These are phyloP conservation scores for Suillus subaureus DNA, from an alignment of 768 basidiomycete genomes.

Conservation along the genomic window DNA sequence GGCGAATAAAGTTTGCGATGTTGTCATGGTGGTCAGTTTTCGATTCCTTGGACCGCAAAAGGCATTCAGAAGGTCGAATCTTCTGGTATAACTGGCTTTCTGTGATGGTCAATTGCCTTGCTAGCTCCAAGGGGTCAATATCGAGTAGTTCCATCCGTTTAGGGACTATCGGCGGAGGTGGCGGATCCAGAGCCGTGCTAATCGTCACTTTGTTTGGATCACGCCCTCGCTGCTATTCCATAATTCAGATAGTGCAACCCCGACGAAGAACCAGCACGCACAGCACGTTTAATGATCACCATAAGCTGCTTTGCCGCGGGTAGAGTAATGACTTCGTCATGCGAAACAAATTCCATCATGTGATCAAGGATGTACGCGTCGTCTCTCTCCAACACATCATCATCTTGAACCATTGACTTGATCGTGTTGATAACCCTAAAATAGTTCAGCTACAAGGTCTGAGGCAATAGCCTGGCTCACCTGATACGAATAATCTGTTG, in stretches of 20 bases:
- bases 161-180: slow-evolving; percentile 50
- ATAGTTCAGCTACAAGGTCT: slow-evolving; percentile 1
- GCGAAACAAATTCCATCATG: slow-evolving; percentile 54
- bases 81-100: slow-evolving; percentile 61
- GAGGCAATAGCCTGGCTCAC: slow-evolving; percentile 35
- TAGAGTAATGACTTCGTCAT: slow-evolving; percentile 40
- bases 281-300: slow-evolving; percentile 50
- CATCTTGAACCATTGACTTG: slow-evolving; percentile 60
- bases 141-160: slow-evolving; percentile 57
- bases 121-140: slow-evolving; percentile 64
- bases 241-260: slow-evolving; percentile 5
- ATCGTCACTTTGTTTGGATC: slow-evolving; percentile 38
- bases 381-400: slow-evolving; percentile 54
- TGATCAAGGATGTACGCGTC: slow-evolving; percentile 53
- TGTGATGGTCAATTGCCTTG: slow-evolving; percentile 67
- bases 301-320: slow-evolving; percentile 53
- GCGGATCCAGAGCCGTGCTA: slow-evolving; percentile 39
- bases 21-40: slow-evolving; percentile 48
- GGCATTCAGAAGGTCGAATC: slow-evolving; percentile 62
- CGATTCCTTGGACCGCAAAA: slow-evolving; percentile 55
- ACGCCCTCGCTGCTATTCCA: slow-evolving; percentile 30
- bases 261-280: slow-evolving; percentile 31
- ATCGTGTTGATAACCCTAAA: slow-evolving; percentile 65
- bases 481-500: slow-evolving; percentile 60
- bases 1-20: slow-evolving; percentile 57